Evolutionary conservation across 1,139 yeast genomes (phyloP).

Genomic region (Magnusiomyces sp.): DNA sequence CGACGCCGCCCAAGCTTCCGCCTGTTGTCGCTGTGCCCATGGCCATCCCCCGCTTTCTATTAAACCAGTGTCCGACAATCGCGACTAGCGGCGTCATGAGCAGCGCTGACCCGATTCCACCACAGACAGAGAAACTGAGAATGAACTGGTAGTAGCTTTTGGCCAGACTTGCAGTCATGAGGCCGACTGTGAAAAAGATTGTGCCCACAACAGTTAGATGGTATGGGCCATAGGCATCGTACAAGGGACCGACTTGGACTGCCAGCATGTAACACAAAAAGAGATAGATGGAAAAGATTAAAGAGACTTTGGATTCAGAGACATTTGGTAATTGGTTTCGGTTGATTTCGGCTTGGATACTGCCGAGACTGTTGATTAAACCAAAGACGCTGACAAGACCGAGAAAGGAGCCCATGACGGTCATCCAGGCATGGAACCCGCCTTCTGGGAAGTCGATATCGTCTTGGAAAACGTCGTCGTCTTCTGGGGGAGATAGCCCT

Average conservation of each 20-base stretch:
- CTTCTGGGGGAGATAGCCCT: not conserved
- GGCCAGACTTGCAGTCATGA: constrained; percentile 49
- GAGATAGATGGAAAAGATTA: constrained; percentile 58
- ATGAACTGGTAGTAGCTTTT: constrained; percentile 50
- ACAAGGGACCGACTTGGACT: constrained; percentile 51
- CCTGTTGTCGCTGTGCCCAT: constrained; percentile 56
- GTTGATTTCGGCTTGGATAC: constrained; percentile 57
- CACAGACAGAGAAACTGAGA: constrained; percentile 45
- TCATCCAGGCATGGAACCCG: constrained; percentile 46
- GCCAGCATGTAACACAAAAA: constrained; percentile 50
- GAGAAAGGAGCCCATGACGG: constrained; percentile 53
- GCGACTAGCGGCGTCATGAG: constrained; percentile 53
- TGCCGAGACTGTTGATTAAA: constrained; percentile 58
- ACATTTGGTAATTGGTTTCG: constrained; percentile 43
- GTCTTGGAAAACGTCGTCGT: constrained; percentile 1
- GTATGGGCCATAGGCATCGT: constrained; percentile 53
- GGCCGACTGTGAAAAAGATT: constrained; percentile 40
- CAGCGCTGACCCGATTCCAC: constrained; percentile 54
- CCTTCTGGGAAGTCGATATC: constrained; percentile 41
- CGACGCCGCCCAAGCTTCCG: constrained; percentile 61
- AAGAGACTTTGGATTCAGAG: constrained; percentile 45
- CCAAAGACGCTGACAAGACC: constrained; percentile 62
- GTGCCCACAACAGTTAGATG: constrained; percentile 41
- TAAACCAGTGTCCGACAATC: constrained; percentile 55
- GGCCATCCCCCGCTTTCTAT: constrained; percentile 50